Conservation (phyloP, 306 rosid species). For the Spatholobus suberectus region DNA sequence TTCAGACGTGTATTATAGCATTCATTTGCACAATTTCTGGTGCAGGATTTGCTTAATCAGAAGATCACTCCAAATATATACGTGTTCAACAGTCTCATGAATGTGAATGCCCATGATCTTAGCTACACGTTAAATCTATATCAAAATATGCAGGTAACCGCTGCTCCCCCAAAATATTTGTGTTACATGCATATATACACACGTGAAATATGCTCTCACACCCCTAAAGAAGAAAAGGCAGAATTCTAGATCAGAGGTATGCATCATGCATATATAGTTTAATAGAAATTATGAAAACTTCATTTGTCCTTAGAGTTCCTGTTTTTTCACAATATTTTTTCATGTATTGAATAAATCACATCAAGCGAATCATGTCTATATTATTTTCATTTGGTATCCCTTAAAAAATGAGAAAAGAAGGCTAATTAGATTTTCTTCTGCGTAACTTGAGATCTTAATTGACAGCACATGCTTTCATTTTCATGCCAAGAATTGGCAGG, state of each 20-base stretch:
- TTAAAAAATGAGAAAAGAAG: constrained; percentile 28
- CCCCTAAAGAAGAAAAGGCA: neutral
- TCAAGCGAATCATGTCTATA: constrained; percentile 13
- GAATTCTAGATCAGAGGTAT: constrained; percentile 9
- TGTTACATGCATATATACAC: neutral
- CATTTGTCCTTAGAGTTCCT: constrained; percentile 18
- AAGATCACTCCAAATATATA: constrained; percentile 84
- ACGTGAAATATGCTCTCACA: neutral
- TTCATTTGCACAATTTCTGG: constrained; percentile 41
- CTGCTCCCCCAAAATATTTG: constrained; percentile 1
- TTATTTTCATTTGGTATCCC: constrained; percentile 25
- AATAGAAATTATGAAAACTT: neutral
- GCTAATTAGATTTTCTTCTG: constrained; percentile 35
- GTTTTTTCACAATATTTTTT: constrained; percentile 12
- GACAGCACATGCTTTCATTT: constrained; percentile 40
- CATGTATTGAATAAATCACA: constrained; percentile 5
- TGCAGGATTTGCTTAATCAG: constrained; percentile 84
- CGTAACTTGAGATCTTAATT: constrained; percentile 32
- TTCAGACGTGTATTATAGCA: constrained; percentile 19
- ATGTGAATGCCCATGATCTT: constrained; percentile 83
- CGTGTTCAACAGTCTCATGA: constrained; percentile 97
- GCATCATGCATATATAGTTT: neutral
- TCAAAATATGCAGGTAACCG: constrained; percentile 77
- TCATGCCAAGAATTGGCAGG: constrained; percentile 40
- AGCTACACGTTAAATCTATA: constrained; percentile 70